Percentiles rank a stretch among this genome's conserved stretches.
Evolutionary conservation across 331 rosid genomes (phyloP).

Genomic region (Malus hybrid): DNA sequence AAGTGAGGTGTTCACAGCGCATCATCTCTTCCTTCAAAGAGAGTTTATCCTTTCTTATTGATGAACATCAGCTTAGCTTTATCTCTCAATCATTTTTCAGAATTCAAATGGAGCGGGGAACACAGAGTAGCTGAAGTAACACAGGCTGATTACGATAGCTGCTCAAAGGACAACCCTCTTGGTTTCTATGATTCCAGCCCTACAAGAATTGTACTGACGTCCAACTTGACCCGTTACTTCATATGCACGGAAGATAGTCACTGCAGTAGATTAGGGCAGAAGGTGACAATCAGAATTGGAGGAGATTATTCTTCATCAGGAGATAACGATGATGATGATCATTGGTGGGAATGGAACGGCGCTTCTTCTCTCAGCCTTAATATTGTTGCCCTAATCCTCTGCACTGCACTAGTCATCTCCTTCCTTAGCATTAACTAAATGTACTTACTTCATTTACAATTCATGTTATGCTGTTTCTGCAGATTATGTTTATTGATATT

Average conservation of each 20-base stretch:
- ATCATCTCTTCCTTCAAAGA: too few relatives aligned
- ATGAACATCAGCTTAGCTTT: too few relatives aligned
- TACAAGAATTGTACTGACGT: neutral
- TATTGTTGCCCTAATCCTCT: neutral
- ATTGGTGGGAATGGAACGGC: constrained; percentile 8
- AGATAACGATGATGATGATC: neutral
- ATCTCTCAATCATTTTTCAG: neutral
- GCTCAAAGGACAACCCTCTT: constrained; percentile 5
- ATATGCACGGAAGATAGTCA: constrained; percentile 3
- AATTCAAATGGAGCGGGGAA: constrained; percentile 1
- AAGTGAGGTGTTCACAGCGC: too few relatives aligned
- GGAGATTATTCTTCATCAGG: neutral
- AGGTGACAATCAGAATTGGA: constrained; percentile 11
- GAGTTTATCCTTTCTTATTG: too few relatives aligned
- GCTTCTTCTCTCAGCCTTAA: constrained; percentile 1
- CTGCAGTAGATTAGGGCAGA: constrained; percentile 4
- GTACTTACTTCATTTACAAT: neutral
- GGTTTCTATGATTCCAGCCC: constrained; percentile 9
- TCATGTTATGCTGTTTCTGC: neutral
- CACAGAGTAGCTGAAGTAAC: constrained; percentile 24
- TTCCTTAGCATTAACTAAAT: neutral
- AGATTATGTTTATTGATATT: neutral
- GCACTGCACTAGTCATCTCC: neutral
- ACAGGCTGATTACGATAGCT: constrained; percentile 15
- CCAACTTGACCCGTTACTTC: constrained; percentile 10